Evolutionary conservation across 2,329 filamentous ascomycete genomes (phyloP), one percentile per base, ranked within the genome.

Genomic region (Dactylellina haptotyla): DNA sequence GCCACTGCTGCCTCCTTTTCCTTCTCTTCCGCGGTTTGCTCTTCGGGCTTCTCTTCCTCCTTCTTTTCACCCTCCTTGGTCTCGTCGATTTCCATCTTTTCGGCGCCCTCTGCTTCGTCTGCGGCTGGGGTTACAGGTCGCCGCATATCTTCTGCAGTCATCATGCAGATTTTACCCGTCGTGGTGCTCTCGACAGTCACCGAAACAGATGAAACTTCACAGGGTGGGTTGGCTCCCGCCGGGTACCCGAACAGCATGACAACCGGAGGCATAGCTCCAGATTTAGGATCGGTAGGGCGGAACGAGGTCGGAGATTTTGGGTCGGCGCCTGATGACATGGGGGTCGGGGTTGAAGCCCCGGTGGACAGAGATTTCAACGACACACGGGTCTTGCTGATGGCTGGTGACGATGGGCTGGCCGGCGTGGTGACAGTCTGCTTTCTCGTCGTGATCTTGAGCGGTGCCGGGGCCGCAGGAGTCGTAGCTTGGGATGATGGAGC

Each of bases 191-290:
- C 69, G 4, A 73, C 69, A 2, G 69, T 73, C 1, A 73, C 69
- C 12, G 69, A 73, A 20, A 73, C 69, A 8, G 69, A 73, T 1
- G 54, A 57, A 14, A 73, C 69, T 10, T 73, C 69, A 25, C 69
- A 73, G 2, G 69, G 61, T 4, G 69, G 69, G 41, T 73, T 73
- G n/a, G 43, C 69, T n/a, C 69, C 69, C 6, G 69, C 69, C 10
- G 69, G 69, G 18, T 73, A 73, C 3, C 69, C 69, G 26, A 73
- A 73, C 23, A 73, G 30, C 69, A 73, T 73, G 46, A 73, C 69
- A 9, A 73, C 69, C 8, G 69, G 69, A 12, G 69, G 54, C 12
- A 57, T 34, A 1, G 34, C 54, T 2, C 37, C 30, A 6, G 69
- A 59, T 25, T 73, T 73, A 26, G 56, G 30, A 14, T 73, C 69